Conservation (phyloP, 2,329 filamentous ascomycete species). For the Pyrenophora teres region DNA sequence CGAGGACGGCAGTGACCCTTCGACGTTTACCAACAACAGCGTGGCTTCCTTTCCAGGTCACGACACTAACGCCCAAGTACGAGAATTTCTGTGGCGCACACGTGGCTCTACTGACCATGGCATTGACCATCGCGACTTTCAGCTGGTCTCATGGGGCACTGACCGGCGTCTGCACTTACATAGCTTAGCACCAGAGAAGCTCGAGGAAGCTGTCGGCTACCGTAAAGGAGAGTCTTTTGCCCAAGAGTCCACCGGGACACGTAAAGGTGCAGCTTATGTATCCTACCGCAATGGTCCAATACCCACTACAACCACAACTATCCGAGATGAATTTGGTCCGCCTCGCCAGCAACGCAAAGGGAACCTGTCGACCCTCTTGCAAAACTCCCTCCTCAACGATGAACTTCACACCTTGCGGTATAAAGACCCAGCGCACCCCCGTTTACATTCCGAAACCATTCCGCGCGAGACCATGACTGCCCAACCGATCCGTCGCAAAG, state of each 20-base stretch:
- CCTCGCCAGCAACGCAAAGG: slow-evolving; percentile 29
- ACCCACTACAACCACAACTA: slow-evolving; percentile 19
- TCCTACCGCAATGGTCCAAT: slow-evolving; percentile 70
- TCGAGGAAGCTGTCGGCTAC: slow-evolving; percentile 71
- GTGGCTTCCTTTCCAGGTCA: slow-evolving; percentile 59
- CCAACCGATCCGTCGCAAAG: slow-evolving; percentile 55
- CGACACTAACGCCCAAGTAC: slow-evolving; percentile 65
- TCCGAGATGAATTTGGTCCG: slow-evolving; percentile 24
- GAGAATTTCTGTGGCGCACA: slow-evolving; percentile 88
- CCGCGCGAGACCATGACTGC: slow-evolving; percentile 53
- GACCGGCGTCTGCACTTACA: slow-evolving; percentile 83
- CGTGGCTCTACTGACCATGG: slow-evolving; percentile 69
- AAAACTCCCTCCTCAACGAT: slow-evolving; percentile 25
- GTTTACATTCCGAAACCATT: slow-evolving; percentile 10
- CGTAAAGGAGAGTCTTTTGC: slow-evolving; percentile 69
- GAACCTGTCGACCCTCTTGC: slow-evolving; percentile 34
- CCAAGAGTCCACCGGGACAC: slow-evolving; percentile 71
- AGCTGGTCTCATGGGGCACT: slow-evolving; percentile 89
- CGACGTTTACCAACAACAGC: slow-evolving; percentile 37
- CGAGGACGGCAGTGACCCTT: slow-evolving; percentile 48
- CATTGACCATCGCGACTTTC: slow-evolving; percentile 85
- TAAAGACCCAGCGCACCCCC: slow-evolving; percentile 13
- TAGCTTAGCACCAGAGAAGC: slow-evolving; percentile 66
- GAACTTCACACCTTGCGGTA: slow-evolving; percentile 14
- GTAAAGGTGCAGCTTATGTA: slow-evolving; percentile 83